These are phyloP conservation scores for Dictyostelium citrinum DNA, from an alignment of 78 protist species.

Conservation along the genomic window DNA sequence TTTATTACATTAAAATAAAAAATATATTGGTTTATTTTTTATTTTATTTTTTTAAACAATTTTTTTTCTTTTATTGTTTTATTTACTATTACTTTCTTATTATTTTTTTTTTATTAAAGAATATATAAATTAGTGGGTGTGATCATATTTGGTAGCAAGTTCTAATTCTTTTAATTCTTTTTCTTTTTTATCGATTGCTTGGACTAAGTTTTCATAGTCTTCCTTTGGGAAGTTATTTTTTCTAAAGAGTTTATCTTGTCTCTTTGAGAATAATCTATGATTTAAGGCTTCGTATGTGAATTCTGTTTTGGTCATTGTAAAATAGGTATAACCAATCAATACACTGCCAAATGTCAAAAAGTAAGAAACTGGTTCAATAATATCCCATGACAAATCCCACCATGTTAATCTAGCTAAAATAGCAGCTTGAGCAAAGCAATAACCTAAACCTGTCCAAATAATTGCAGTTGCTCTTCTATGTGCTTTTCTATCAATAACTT, in stretches of 20 bases:
- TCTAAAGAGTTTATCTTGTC: constrained; percentile 28
- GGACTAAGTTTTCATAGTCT: not conserved
- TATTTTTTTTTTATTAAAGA: no score
- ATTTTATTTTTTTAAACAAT: no score
- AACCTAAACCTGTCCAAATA: constrained; percentile 66
- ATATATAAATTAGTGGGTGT: not conserved
- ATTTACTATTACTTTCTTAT: no score
- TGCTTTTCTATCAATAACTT: constrained; percentile 33
- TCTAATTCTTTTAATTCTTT: constrained; percentile 14
- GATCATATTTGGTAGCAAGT: not conserved
- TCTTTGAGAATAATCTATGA: constrained; percentile 25
- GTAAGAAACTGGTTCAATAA: constrained; percentile 79
- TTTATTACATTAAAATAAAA: no score
- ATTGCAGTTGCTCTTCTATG: constrained; percentile 17
- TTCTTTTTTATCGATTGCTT: not conserved
- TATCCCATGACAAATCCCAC: constrained; percentile 62
- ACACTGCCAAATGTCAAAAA: constrained; percentile 60
- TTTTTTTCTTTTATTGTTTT: no score
- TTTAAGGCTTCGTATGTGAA: constrained; percentile 64
- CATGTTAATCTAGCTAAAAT: constrained; percentile 61
- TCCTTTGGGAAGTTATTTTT: constrained; percentile 36
- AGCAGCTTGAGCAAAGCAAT: constrained; percentile 49
- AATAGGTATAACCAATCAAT: constrained; percentile 54
- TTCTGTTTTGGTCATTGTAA: constrained; percentile 71
- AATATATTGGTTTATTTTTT: no score